Conservation (phyloP, 2,329 filamentous ascomycete species). For the Ascomycota sp. region DNA sequence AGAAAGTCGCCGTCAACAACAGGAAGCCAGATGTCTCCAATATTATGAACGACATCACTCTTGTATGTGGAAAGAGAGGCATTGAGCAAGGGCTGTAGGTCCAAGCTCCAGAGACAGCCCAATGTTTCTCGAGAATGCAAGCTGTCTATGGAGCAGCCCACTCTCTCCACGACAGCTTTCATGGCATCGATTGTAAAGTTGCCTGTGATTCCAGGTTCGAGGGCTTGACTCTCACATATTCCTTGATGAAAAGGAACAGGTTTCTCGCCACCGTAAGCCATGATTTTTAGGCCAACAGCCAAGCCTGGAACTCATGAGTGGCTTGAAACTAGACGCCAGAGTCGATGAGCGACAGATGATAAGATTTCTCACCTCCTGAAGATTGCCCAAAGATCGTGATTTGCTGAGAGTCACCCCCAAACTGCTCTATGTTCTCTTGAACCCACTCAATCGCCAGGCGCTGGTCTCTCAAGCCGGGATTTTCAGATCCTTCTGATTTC, state of each 20-base stretch:
- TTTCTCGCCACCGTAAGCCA: slow-evolving; percentile 23
- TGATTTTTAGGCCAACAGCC: slow-evolving; percentile 23
- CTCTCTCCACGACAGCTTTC: slow-evolving; percentile 16
- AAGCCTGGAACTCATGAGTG: slow-evolving; percentile 9
- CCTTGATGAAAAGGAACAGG: slow-evolving; percentile 22
- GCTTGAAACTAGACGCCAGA: neutral
- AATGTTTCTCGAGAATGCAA: slow-evolving; percentile 22
- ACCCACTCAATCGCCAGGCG: slow-evolving; percentile 25
- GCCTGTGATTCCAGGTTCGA: slow-evolving; percentile 28
- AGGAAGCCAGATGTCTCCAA: slow-evolving; percentile 30
- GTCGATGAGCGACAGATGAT: neutral
- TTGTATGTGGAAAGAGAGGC: slow-evolving; percentile 21
- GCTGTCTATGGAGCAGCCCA: slow-evolving; percentile 20
- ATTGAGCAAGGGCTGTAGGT: slow-evolving; percentile 20
- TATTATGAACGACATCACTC: slow-evolving; percentile 21
- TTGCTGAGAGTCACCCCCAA: slow-evolving; percentile 42
- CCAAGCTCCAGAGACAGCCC: slow-evolving; percentile 22
- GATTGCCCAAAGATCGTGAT: slow-evolving; percentile 25
- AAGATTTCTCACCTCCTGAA: slow-evolving; percentile 8
- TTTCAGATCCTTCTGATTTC: slow-evolving; percentile 9
- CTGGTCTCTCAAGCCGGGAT: slow-evolving; percentile 32
- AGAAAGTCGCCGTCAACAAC: slow-evolving; percentile 21
- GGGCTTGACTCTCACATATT: slow-evolving; percentile 24
- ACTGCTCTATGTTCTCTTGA: slow-evolving; percentile 39
- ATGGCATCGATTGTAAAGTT: slow-evolving; percentile 28